Percentiles rank a stretch among this genome's conserved stretches.
Evolutionary conservation across 306 rosid genomes (phyloP).

Genomic region (Castanopsis chinensis): DNA sequence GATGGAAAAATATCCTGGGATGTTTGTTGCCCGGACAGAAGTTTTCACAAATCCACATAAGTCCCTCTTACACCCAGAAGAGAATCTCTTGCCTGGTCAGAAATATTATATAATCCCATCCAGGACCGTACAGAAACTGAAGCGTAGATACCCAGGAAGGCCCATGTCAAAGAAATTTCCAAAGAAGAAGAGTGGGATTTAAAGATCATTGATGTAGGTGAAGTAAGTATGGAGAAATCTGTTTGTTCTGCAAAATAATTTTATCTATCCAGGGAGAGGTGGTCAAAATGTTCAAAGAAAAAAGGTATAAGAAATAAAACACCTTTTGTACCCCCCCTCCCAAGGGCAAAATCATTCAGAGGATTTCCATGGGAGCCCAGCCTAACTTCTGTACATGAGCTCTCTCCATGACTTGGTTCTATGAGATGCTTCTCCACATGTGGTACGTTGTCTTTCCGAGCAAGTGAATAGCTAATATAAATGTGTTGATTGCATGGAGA

Average conservation of each 20-base stretch:
- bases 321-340: constrained; percentile 62
- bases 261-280: constrained; percentile 22
- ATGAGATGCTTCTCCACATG: neutral
- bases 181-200: constrained; percentile 18
- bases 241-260: constrained; percentile 41
- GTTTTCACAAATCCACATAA: constrained; percentile 64
- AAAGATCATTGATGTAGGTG: constrained; percentile 28
- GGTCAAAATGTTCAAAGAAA: constrained; percentile 22
- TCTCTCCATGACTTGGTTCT: constrained; percentile 52
- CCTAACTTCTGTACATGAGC: constrained; percentile 58
- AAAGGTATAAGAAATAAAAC: constrained; percentile 46
- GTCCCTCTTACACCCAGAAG: constrained; percentile 49
- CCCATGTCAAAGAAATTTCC: constrained; percentile 6
- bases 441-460: constrained; percentile 3
- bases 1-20: constrained; percentile 67
- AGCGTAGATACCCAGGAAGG: constrained; percentile 32
- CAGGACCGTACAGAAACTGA: constrained; percentile 50
- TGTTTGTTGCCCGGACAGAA: constrained; percentile 56
- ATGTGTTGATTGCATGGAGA: neutral
- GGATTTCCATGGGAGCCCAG: constrained; percentile 63
- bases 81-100: constrained; percentile 56
- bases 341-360: constrained; percentile 36
- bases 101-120: constrained; percentile 52
- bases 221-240: constrained; percentile 36
- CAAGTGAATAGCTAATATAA: constrained; percentile 1